Base-by-base conservation (phyloP, 768 basidiomycete species). In the Naganishia friedmannii region DNA sequence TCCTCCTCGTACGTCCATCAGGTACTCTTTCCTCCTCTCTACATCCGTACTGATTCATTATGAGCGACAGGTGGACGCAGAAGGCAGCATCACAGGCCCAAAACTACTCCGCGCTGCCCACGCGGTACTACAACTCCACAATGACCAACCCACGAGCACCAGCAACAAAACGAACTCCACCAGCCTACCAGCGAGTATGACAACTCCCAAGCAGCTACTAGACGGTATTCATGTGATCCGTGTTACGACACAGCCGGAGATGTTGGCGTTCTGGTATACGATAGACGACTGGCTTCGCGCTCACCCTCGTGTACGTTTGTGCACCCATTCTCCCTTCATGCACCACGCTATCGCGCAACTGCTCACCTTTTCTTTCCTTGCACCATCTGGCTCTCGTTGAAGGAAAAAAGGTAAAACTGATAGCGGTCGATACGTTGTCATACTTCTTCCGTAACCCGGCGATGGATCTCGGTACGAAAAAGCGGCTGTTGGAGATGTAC, bases 341-440 rank as follows among this genome's bases (percentile, higher is more conserved):
- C 32, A 76, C 76, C 54, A 75, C 53, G 65, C 78, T 77, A 57
- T 76, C 77, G 53, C 71, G 75, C 13, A 75, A 79, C 29, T 12
- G 4, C 34, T 37, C 4, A 37, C 12, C 34, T 5, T 37, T n/a
- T n/a, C n/a, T n/a, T n/a, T n/a, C n/a, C n/a, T n/a, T n/a, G n/a
- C n/a, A n/a, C n/a, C n/a, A n/a, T n/a, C n/a, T n/a, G n/a, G n/a
- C n/a, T n/a, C n/a, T n/a, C n/a, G n/a, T n/a, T n/a, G n/a, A n/a
- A n/a, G 28, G 57, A 56, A 65, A 66, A 53, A 66, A 77, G 76
- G 74, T 77, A 19, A 73, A 75, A 58, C 74, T 81, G n/a, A 69
- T 81, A 3, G 66, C 78, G 23, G 75, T 81, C 45, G 80, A 81
- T 66, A 78, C 77, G 1, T 66, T 81, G 37, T 79, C 78, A 34